Conservation (phyloP, 176 grass and related monocot genomes). For the Oryza meyeriana region DNA sequence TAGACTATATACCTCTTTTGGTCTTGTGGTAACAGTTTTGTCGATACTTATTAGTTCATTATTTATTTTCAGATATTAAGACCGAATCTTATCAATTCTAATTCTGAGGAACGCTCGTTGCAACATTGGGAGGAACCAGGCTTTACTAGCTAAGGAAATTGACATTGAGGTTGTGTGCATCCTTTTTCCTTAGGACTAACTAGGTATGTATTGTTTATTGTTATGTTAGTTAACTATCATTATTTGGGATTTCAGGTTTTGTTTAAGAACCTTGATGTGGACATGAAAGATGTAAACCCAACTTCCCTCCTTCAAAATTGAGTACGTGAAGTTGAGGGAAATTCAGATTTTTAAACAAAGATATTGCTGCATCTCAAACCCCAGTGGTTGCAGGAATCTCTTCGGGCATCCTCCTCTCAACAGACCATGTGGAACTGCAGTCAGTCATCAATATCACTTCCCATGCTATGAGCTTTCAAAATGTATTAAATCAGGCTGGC, state of each 20-base stretch:
- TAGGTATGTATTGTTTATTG: conserved; percentile 15
- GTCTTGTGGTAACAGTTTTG: not conserved
- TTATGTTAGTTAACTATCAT: conserved; percentile 10
- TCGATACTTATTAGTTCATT: too few relatives aligned
- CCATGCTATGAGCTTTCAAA: conserved; percentile 52
- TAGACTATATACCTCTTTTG: not conserved
- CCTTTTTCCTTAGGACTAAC: too few relatives aligned
- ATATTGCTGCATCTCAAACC: conserved; percentile 58
- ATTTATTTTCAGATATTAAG: conserved; percentile 57
- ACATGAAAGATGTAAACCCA: conserved; percentile 92
- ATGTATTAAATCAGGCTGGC: conserved; percentile 54
- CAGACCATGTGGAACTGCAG: conserved; percentile 57
- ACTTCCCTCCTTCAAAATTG: conserved; percentile 63
- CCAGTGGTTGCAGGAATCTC: conserved; percentile 47
- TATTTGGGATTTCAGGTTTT: conserved; percentile 56
- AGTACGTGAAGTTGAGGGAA: conserved; percentile 74
- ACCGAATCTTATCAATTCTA: conserved; percentile 92
- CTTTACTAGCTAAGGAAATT: conserved; percentile 81
- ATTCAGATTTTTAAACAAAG: conserved; percentile 91
- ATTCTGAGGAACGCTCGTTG: conserved; percentile 81
- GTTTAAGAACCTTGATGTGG: conserved; percentile 80
- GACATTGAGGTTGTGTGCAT: conserved; percentile 69
- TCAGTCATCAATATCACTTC: conserved; percentile 62
- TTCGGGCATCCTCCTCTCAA: conserved; percentile 40
- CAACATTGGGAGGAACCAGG: conserved; percentile 81